Percentiles rank a stretch among this genome's conserved stretches.
Conservation (phyloP, 768 basidiomycete species). For the Suillus decipiens region DNA sequence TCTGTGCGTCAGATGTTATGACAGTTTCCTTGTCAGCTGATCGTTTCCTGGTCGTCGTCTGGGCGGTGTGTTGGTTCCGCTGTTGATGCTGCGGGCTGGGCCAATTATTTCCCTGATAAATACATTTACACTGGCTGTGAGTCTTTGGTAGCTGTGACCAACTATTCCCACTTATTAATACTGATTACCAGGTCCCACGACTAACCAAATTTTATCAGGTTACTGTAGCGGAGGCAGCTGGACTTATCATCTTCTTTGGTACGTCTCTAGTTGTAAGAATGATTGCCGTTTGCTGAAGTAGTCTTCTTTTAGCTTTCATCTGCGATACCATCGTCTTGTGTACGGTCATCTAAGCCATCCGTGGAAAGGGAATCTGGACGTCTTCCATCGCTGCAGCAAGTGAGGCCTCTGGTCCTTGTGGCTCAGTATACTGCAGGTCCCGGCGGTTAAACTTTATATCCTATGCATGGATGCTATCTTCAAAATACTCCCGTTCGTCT, state of each 20-base stretch:
- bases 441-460: conserved; percentile 9
- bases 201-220: conserved; percentile 19
- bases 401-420: conserved; percentile 1
- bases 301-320: conserved; percentile 21
- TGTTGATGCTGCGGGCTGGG: conserved; percentile 14
- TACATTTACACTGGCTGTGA: conserved; percentile 17
- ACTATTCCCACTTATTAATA: neutral
- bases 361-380: conserved; percentile 27
- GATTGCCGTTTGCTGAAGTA: neutral
- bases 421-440: conserved; percentile 14
- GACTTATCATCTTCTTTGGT: conserved; percentile 29
- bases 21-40: neutral
- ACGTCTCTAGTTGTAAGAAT: conserved; percentile 5
- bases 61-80: conserved; percentile 24
- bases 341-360: conserved; percentile 24
- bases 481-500: conserved; percentile 4
- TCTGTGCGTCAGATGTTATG: conserved; percentile 19
- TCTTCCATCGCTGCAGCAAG: conserved; percentile 24
- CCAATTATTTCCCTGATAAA: conserved; percentile 20
- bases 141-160: neutral
- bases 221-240: conserved; percentile 20
- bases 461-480: conserved; percentile 10
- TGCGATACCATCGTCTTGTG: conserved; percentile 24
- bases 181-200: conserved; percentile 11
- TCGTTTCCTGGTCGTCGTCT: conserved; percentile 20